These are phyloP conservation scores for Remersonia thermophila DNA, from an alignment of 2,329 filamentous ascomycete genomes.

Conservation along the genomic window DNA sequence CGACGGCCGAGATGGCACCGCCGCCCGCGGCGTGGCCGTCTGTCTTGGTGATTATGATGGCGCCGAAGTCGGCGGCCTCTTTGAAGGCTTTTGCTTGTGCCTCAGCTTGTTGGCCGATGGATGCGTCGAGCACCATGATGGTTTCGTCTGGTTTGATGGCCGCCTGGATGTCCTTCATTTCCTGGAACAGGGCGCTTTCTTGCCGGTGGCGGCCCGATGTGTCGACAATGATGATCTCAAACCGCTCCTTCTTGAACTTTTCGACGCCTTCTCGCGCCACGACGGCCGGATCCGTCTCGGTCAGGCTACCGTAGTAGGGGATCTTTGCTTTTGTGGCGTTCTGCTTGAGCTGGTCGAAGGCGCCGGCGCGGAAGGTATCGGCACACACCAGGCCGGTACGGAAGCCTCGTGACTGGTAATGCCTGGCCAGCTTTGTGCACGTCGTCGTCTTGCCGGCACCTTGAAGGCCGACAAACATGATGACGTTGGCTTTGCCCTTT, in stretches of 20 bases:
- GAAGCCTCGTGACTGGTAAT: slow-evolving; percentile 90
- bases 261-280: slow-evolving; percentile 94
- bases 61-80: slow-evolving; percentile 89
- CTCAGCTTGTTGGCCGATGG: slow-evolving; percentile 92
- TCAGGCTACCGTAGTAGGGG: slow-evolving; percentile 93
- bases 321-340: slow-evolving; percentile 99
- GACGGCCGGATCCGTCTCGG: slow-evolving; percentile 87
- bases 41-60: slow-evolving; percentile 98
- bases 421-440: slow-evolving; percentile 89
- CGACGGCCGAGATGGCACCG: slow-evolving; percentile 94
- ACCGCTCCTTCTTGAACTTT: slow-evolving; percentile 97
- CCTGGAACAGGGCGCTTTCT: slow-evolving; percentile 86
- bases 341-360: slow-evolving; percentile 96
- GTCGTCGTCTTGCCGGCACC: slow-evolving; percentile 97
- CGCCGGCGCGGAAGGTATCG: slow-evolving; percentile 95
- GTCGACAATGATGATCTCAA: slow-evolving; percentile 97
- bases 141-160: slow-evolving; percentile 91
- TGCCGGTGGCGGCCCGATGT: slow-evolving; percentile 92
- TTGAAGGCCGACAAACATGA: slow-evolving; percentile 98
- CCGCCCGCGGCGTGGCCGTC: slow-evolving; percentile 92
- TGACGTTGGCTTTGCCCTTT: slow-evolving; percentile 91
- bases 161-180: slow-evolving; percentile 93
- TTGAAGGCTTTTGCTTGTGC: slow-evolving; percentile 94
- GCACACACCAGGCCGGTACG: slow-evolving; percentile 90
- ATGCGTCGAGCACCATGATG: slow-evolving; percentile 94